A percentile compares a stretch with the other conserved stretches of the same genome.
These are phyloP conservation scores for Vaccinium darrowii DNA, from an alignment of 148 eudicot species.

Conservation along the genomic window DNA sequence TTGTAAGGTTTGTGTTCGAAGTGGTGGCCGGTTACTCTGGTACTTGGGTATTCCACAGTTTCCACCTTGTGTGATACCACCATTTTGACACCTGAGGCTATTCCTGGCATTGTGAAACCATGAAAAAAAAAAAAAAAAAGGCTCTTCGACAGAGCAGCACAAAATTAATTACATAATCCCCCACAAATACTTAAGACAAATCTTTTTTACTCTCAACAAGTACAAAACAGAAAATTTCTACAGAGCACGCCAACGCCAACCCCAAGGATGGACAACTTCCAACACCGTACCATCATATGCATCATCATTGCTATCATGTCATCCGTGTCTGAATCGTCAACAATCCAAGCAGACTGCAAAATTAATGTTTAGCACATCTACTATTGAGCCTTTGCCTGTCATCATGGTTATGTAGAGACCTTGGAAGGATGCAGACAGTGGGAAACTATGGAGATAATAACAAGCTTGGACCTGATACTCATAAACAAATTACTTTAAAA, in stretches of 20 bases:
- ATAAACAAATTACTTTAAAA: constrained; percentile 27
- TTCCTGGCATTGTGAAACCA: constrained; percentile 4
- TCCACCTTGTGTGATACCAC: not conserved
- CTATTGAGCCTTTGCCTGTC: not conserved
- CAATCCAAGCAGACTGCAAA: constrained; percentile 93
- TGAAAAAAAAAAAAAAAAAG: not conserved
- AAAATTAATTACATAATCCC: not conserved
- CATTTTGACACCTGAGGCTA: not conserved
- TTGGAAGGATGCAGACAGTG: not conserved
- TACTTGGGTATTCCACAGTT: not conserved
- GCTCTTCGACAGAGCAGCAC: not conserved
- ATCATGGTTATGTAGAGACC: constrained; percentile 2
- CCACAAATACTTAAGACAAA: not conserved
- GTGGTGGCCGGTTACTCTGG: not conserved
- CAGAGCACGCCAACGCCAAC: not conserved
- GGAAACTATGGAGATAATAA: not conserved
- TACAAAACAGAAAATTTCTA: not conserved
- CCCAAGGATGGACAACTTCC: constrained; percentile 16
- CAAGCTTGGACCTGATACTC: constrained; percentile 74
- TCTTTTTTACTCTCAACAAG: not conserved
- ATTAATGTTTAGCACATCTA: not conserved
- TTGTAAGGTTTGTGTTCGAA: not conserved
- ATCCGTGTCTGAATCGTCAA: constrained; percentile 74
- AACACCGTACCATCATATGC: constrained; percentile 75
- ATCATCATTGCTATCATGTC: constrained; percentile 50